A percentile compares a stretch with the other conserved stretches of the same genome.
phyloP scores from a whole-genome alignment of 192 early-diverging fungal genomes.

The Podila epigama region DNA sequence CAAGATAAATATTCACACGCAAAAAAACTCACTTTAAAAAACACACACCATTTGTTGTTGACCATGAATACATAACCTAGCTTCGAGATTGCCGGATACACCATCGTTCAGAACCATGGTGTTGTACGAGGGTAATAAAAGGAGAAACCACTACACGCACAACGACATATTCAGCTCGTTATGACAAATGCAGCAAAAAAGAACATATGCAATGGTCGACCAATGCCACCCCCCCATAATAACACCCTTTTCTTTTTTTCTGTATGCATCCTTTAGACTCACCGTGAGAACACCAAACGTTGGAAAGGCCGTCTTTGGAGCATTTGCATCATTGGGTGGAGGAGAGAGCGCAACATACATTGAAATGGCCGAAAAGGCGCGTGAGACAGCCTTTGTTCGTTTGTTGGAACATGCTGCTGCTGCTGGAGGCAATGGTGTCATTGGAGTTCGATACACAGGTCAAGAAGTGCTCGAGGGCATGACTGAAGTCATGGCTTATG shows the following conservation, averaged over 20 bases:
- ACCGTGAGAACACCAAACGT: constrained; percentile 41
- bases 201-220: too few relatives aligned
- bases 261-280: constrained; percentile 1
- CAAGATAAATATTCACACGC: too few relatives aligned
- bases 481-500: constrained; percentile 47
- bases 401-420: constrained; percentile 43
- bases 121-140: constrained; percentile 48
- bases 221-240: not conserved
- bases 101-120: constrained; percentile 27
- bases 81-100: constrained; percentile 15
- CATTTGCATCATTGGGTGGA: constrained; percentile 42
- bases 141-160: too few relatives aligned
- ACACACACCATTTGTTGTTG: not conserved
- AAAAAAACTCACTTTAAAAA: too few relatives aligned
- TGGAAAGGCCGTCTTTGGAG: constrained; percentile 44
- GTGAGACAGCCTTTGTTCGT: constrained; percentile 44
- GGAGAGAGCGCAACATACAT: constrained; percentile 42
- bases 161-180: too few relatives aligned
- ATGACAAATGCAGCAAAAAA: too few relatives aligned
- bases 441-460: not conserved
- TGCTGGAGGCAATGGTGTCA: constrained; percentile 37
- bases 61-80: not conserved
- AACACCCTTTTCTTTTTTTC: not conserved
- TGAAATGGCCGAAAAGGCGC: constrained; percentile 48
- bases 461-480: constrained; percentile 35